These are phyloP conservation scores for Dentipellis fragilis DNA, from an alignment of 768 basidiomycete species.

Conservation along the genomic window DNA sequence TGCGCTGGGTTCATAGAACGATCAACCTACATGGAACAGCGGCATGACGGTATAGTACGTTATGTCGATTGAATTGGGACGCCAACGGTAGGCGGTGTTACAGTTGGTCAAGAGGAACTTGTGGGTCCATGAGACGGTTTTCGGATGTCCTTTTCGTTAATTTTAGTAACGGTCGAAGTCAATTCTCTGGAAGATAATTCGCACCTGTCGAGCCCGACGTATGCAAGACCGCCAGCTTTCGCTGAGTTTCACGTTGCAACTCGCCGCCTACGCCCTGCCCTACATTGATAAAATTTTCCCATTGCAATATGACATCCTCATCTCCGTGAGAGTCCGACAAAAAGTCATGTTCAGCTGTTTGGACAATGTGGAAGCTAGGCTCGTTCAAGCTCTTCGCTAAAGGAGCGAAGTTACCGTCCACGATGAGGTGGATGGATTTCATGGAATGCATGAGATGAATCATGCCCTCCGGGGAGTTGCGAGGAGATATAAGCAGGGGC, in stretches of 20 bases:
- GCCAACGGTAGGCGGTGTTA: not conserved
- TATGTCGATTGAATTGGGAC: not conserved
- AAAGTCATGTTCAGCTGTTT: not conserved
- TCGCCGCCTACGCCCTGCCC: too few relatives aligned
- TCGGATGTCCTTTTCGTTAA: not conserved
- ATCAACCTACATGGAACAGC: not conserved
- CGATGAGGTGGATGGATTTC: not conserved
- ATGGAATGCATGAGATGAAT: not conserved
- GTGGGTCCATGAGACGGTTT: not conserved
- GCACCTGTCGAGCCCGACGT: not conserved
- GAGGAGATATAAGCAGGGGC: not conserved
- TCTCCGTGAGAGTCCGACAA: too few relatives aligned
- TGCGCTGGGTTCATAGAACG: not conserved
- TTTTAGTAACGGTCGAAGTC: not conserved
- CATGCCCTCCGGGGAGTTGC: not conserved
- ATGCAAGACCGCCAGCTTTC: not conserved
- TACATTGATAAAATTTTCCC: too few relatives aligned
- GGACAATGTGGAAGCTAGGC: not conserved
- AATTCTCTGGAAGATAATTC: too few relatives aligned
- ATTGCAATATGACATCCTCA: too few relatives aligned
- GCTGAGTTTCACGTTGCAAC: not conserved
- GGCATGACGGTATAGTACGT: not conserved
- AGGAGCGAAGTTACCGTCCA: not conserved
- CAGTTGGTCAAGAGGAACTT: not conserved
- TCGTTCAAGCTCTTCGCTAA: not conserved